Base-by-base conservation (phyloP, 192 early-diverging fungal genomes). In the Podila minutissima region DNA sequence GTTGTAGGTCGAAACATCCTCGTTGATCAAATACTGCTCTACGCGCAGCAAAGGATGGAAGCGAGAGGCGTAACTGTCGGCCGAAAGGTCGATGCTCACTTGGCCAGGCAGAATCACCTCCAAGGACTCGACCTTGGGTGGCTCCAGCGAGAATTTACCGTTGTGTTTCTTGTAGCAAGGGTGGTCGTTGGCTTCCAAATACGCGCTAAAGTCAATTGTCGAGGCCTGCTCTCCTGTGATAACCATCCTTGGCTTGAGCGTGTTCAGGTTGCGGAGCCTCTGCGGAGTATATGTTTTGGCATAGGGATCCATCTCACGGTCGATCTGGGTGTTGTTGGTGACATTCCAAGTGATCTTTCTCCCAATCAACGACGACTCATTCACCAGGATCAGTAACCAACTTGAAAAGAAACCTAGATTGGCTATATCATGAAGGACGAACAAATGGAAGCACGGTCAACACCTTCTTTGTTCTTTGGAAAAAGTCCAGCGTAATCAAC, bases 81-180 rank as follows among this genome's bases (percentile, higher is more conserved):
- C 68, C 4, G 82, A 79, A 19, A 79, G 69, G 22, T 79, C 76
- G 41, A 72, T 68, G 37, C 65, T 79, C 60, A 79, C 71, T 50
- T 79, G 64, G 13, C 76, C 76, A 7, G 76, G 76, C 29, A 79
- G 61, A 35, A 79, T 79, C 13, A 68, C 51, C 46, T 79, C 76
- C 31, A 72, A 32, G 5, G 76, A 64, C 53, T 79, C 70, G 20
- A 79, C 76, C 3, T 59, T 37, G 3, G 59, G 70, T 17, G 76
- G 76, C 32, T 79, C 76, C 5, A 79, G 57, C 29, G 76, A 72
- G 50, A 79, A 79, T 28, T 79, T 79, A 19, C 76, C 76, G 26
- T 79, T 79, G 61, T 79, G 76, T 37, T 63, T 58, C 58, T 79
- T 79, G 61, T 72, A 79, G 70, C 76, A 63, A 24, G 76, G 76